Conservation (phyloP, 257 asterid genomes). For the Scutellaria baicalensis region DNA sequence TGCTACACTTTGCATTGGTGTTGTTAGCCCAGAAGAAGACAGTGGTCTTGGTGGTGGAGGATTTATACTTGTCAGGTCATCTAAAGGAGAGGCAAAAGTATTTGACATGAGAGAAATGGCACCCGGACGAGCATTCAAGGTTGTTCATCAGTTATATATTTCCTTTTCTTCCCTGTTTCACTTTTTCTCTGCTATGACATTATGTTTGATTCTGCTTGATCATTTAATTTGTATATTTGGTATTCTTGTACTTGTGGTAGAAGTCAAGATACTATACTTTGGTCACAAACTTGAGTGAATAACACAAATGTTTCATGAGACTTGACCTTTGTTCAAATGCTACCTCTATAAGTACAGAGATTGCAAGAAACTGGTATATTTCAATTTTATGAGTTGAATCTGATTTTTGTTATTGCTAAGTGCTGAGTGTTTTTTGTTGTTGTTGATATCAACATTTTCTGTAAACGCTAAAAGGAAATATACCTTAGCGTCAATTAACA, state of each 20-base stretch:
- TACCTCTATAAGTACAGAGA: background rate
- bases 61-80: conserved; percentile 34
- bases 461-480: too few relatives aligned
- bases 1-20: conserved; percentile 48
- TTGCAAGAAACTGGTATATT: background rate
- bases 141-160: background rate
- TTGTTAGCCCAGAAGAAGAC: conserved; percentile 31
- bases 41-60: conserved; percentile 60
- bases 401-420: background rate
- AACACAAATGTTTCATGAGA: background rate
- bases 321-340: background rate
- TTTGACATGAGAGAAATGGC: conserved; percentile 49
- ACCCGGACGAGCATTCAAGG: conserved; percentile 26
- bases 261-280: background rate
- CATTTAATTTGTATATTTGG: background rate
- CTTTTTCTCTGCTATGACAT: background rate
- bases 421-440: background rate
- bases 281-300: background rate
- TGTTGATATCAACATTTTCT: background rate
- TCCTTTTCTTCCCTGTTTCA: background rate
- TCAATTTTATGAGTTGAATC: background rate
- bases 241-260: background rate
- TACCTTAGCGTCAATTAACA: too few relatives aligned
- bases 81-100: conserved; percentile 29
- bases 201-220: background rate